phyloP scores from a whole-genome alignment of 1,284 basidiomycete genomes.

The Golubevia sp. region DNA sequence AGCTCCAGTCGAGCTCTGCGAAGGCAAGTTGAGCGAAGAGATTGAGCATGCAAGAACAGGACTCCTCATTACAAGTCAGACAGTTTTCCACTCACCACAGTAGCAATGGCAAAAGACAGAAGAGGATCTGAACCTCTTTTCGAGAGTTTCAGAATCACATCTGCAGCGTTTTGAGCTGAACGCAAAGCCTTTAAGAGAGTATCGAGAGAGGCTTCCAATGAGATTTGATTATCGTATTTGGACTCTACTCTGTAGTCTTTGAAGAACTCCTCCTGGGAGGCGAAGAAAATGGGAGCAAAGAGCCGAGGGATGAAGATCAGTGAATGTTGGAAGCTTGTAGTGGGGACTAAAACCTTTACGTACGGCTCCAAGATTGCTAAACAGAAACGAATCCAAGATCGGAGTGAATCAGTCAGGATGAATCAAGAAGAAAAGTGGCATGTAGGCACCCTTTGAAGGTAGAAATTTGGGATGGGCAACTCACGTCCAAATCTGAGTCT shows the following conservation, averaged over 20 bases:
- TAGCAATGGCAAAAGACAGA: slow-evolving; percentile 35
- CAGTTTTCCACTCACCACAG: slow-evolving; percentile 5
- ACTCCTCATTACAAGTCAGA: too few species aligned
- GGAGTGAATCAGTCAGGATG: not conserved
- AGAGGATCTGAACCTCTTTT: slow-evolving; percentile 38
- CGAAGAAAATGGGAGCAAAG: not conserved
- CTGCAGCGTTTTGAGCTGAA: slow-evolving; percentile 31
- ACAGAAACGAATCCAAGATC: not conserved
- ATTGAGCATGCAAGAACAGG: too few species aligned
- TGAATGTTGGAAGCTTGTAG: not conserved
- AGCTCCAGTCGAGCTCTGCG: slow-evolving; percentile 9
- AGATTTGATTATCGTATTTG: slow-evolving; percentile 50
- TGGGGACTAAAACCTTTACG: too few species aligned
- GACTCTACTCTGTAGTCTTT: slow-evolving; percentile 46
- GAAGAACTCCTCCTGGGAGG: slow-evolving; percentile 24
- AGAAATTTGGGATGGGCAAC: too few species aligned
- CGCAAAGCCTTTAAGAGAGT: slow-evolving; percentile 38
- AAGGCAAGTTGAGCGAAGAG: too few species aligned
- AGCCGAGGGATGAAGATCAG: not conserved
- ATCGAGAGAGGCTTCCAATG: slow-evolving; percentile 44
- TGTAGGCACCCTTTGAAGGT: too few species aligned
- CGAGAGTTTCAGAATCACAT: slow-evolving; percentile 36
- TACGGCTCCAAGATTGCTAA: not conserved
- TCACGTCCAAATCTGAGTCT: slow-evolving; percentile 46
- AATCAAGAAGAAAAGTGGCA: not conserved